Base-by-base conservation (phyloP, 2,329 filamentous ascomycete genomes). In the Xylaria hypoxylon region DNA sequence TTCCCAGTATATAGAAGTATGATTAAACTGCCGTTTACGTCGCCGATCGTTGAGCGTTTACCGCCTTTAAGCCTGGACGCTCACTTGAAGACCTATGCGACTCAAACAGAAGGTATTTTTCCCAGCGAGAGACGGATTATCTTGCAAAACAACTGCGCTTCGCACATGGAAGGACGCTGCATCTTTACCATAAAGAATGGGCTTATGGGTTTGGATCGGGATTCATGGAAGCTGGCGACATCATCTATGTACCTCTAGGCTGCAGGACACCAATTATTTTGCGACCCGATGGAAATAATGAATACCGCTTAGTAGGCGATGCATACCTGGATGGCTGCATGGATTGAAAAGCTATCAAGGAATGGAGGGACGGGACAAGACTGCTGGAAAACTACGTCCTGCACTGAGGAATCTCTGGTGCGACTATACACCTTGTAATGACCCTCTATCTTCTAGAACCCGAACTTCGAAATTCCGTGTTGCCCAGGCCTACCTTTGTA, bases 321-420 rank as follows among this genome's bases (percentile, higher is more conserved):
- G 69, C 73, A 0, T 80, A 79, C 59, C 47, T 80, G 2, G 69
- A 79, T 64, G 72, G 73, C 0, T 79, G 77, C 28, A 80, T 80
- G 78, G 33, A 74, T 33, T 77, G 78, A 0, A 64, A 70, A 57
- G 78, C 78, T 3, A 51, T 79, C 6, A 17, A 48, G 24, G 26
- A 58, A 19, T 64, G 28, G 45, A 53, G 28, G 26, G 13, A 50
- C 26, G 47, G 47, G 24, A 31, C 26, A 17, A 26, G 24, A 24
- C 17, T 5, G n/a, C 17, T 50, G 5, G 24, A 50, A 28, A 28
- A 28, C 8, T 50, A 50, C 11, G 47, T 50, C 13, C 47, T 50
- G 17, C 47, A 50, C 15, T 50, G 5, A 50, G 5, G 15, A 33
- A 33, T 10, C 7, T 33, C 2, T 8, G 31, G 31, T 33, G 31